Evolutionary conservation across 331 rosid species (phyloP), one percentile per base, ranked within the genome.

Genomic region (Acacia pycnantha): DNA sequence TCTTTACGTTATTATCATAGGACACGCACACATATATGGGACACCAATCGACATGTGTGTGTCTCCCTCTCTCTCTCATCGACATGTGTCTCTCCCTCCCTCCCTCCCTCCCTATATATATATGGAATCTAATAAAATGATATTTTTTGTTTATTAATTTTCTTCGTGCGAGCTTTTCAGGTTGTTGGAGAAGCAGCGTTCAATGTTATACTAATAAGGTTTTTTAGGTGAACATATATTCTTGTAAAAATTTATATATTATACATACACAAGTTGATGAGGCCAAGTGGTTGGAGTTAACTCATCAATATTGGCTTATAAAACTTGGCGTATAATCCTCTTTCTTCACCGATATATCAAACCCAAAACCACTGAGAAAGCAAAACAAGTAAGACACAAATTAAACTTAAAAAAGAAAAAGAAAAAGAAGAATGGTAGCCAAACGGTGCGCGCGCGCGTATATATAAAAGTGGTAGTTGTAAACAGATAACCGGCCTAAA

Each of bases 401-500:
- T 59, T 24, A 24, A 24, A 31, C 33, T 31, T 31, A 31, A 31
- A 31, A 31, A 59, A 24, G 8, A 1, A 4, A 67, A 68, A 10
- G 2, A 8, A 15, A 7, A 7, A 16, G 16, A 29, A 6, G 19
- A 65, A 65, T 31, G 33, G 70, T 8, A 65, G 44, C 44, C 44
- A 65, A 65, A 65, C 70, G 44, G 73, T 31, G 26, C 5, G 65
- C 33, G 31, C 33, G 16, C 0, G 66, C 1, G 18, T 19, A 16
- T 73, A 43, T 33, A 64, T 47, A 65, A 18, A 77, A 47, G 56
- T 54, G 78, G 92, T 92, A 70, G 98, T 92, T 93, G 97, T 81
- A 84, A 88, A 91, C 97, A 37, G 98, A 86, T 95, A 83, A 93
- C 81, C 98, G 78, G 92, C 91, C 89, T 62, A 19, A 56, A 54